phyloP scores from a whole-genome alignment of 1,284 basidiomycete genomes.

The Cutaneotrichosporon cyanovorans region DNA sequence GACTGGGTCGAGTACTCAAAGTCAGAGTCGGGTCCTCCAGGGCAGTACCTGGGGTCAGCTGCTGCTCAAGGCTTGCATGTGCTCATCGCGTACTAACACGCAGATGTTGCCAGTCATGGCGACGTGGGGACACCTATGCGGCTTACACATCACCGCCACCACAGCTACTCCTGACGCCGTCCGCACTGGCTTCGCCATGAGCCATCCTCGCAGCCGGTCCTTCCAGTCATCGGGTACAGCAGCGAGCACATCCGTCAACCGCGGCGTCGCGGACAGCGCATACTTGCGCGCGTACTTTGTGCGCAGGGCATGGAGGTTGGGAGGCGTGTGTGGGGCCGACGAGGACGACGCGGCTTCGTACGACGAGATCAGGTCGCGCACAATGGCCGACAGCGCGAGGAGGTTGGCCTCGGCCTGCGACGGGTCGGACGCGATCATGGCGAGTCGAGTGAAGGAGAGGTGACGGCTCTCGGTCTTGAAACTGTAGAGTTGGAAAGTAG shows the following conservation, averaged over 20 bases:
- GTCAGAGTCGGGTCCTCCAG: slow-evolving; percentile 97
- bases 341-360: slow-evolving; percentile 27
- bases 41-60: slow-evolving; percentile 69
- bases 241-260: slow-evolving; percentile 95
- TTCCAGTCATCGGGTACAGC: slow-evolving; percentile 97
- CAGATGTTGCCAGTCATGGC: slow-evolving; percentile 99
- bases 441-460: background rate
- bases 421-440: slow-evolving; percentile 22
- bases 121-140: slow-evolving; percentile 98
- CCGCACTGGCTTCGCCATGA: slow-evolving; percentile 89
- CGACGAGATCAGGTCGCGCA: slow-evolving; percentile 75
- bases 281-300: slow-evolving; percentile 84
- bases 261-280: slow-evolving; percentile 74
- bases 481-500: background rate
- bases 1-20: slow-evolving; percentile 99
- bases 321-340: slow-evolving; percentile 25
- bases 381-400: slow-evolving; percentile 88
- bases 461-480: background rate
- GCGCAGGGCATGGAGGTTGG: slow-evolving; percentile 79
- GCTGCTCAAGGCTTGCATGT: background rate
- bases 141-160: slow-evolving; percentile 99
- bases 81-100: slow-evolving; percentile 56
- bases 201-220: slow-evolving; percentile 77
- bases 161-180: slow-evolving; percentile 98
- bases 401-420: slow-evolving; percentile 83